phyloP scores from a whole-genome alignment of 2,329 filamentous ascomycete species.

The Trichoderma sp. region DNA sequence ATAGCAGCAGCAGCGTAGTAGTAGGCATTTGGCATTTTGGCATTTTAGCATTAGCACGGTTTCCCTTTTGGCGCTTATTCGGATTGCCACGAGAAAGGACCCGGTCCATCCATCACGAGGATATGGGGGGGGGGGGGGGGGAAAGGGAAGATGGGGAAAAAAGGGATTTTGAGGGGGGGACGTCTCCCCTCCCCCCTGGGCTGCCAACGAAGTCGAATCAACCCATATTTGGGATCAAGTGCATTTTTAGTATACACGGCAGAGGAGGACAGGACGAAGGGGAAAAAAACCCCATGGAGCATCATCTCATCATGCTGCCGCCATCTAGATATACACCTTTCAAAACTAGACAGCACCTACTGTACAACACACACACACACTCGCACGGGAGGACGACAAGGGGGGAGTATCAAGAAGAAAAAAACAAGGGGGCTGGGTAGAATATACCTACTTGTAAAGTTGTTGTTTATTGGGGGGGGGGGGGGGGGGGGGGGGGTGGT shows the following conservation, averaged over 20 bases:
- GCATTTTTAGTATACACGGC: background rate
- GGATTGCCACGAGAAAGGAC: background rate
- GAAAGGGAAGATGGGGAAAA: background rate
- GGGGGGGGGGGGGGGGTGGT: too few species aligned
- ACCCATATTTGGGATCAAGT: slow-evolving; percentile 6
- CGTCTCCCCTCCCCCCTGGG: too few species aligned
- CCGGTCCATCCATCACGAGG: background rate
- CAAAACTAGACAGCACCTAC: background rate
- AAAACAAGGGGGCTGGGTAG: slow-evolving; percentile 4
- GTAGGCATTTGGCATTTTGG: background rate
- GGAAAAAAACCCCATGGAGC: background rate
- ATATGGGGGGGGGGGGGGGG: too few species aligned
- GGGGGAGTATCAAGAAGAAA: background rate
- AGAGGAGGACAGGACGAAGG: background rate
- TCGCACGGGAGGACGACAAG: background rate
- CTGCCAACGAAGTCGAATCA: slow-evolving; percentile 2
- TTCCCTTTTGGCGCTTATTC: background rate
- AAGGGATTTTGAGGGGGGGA: too few species aligned
- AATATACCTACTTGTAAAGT: too few species aligned
- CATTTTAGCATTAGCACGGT: background rate
- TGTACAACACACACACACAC: background rate
- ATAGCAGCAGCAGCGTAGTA: background rate
- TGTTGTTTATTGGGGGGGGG: background rate
- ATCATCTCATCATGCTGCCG: slow-evolving; percentile 1
- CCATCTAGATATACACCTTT: background rate